Evolutionary conservation across 1,284 basidiomycete genomes (phyloP).

Genomic region (Ganoderma sinense): DNA sequence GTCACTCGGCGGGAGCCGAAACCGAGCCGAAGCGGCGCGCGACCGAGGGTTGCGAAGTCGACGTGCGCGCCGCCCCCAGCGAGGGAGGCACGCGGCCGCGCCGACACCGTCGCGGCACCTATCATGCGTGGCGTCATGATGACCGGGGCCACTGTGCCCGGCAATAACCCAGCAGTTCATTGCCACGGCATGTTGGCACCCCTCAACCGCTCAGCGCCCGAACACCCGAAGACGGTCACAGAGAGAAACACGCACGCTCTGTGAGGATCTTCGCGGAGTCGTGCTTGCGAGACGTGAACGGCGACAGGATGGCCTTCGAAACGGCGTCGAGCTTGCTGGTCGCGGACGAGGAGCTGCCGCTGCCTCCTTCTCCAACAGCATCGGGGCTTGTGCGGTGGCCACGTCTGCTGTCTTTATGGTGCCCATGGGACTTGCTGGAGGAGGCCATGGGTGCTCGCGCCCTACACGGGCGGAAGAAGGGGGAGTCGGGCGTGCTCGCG

Average conservation of each 20-base stretch:
- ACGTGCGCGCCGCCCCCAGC: constrained; percentile 50
- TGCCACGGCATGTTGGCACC: constrained; percentile 19
- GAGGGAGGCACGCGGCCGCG: constrained; percentile 54
- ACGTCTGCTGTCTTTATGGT: constrained; percentile 35
- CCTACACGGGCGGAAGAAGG: constrained; percentile 22
- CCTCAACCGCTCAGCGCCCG: constrained; percentile 19
- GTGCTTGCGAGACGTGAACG: constrained; percentile 69
- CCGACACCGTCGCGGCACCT: constrained; percentile 68
- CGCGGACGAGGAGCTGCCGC: constrained; percentile 32
- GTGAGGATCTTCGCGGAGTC: constrained; percentile 75
- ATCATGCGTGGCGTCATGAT: constrained; percentile 91
- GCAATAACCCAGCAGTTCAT: constrained; percentile 10
- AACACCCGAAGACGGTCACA: neutral
- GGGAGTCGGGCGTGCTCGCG: constrained; percentile 18
- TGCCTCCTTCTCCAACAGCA: constrained; percentile 38
- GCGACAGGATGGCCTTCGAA: constrained; percentile 71
- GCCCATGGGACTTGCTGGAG: constrained; percentile 29
- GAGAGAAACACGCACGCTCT: constrained; percentile 61
- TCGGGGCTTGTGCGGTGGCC: constrained; percentile 47
- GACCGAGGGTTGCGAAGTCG: constrained; percentile 77
- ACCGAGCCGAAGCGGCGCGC: constrained; percentile 74
- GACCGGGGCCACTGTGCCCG: constrained; percentile 78
- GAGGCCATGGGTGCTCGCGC: constrained; percentile 34
- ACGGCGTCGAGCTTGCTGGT: constrained; percentile 62
- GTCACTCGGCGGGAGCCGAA: constrained; percentile 73